Base-by-base conservation (phyloP, 805 yeast genomes). In the Wickerhamomyces bisporus region DNA sequence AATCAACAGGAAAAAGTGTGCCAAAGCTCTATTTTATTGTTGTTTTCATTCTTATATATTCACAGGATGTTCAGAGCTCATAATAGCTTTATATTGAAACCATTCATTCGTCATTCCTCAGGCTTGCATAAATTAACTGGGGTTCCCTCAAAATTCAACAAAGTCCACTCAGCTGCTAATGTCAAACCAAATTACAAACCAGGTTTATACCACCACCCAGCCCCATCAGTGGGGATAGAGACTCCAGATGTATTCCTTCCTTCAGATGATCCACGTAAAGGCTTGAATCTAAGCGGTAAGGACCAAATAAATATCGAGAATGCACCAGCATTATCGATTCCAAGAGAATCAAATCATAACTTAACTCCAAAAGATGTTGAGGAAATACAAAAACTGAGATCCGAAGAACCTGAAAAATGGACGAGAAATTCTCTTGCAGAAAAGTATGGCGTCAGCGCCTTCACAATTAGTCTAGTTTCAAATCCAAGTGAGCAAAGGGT, bases 201-300 rank as follows among this genome's bases (percentile, higher is more conserved):
- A 18, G 91, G 91, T 5, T 61, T 85, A 20, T 74, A 77, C 29
- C 68, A 65, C 50, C 69, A 74, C 45, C 80, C 79, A 15, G 73
- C 86, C 30, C 88, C 87, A 18, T 74, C 89, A 3, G 72, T 12
- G 68, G 81, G 20, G 61, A 70, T 40, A 62, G 59, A 72, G 65
- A 56, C 93, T 3, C 94, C 95, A 14, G 69, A 68, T 36, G 77
- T 79, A 3, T 86, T 86, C 56, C 58, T 86, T 40, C 87, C 93
- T 10, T 46, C 62, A 6, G 61, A 58, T 30, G 86, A 84, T 53
- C 76, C 78, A 30, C 71, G 93, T 47, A 66, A 69, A 37, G 61
- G 57, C 3, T 49, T 68, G 10, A 48, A 47, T 21, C 47, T 60
- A 26, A 52, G 60, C 9, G 57, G 58, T 17, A 45, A 45, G 19